Evolutionary conservation across 2,329 filamentous ascomycete genomes (phyloP).

Genomic region (Penicillium fuscoglaucum): DNA sequence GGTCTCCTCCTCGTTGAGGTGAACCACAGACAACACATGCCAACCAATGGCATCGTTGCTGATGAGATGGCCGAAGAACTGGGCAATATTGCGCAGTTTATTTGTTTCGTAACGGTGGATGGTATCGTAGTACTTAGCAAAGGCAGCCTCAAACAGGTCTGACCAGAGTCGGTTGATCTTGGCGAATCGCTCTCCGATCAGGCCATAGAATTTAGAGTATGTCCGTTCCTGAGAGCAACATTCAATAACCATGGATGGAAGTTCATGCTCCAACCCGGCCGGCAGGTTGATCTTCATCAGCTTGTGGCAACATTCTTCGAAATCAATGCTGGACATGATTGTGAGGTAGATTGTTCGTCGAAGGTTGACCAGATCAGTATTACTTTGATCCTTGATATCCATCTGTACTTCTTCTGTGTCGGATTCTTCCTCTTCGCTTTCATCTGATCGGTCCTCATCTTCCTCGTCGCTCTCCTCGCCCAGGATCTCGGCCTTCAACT

Average conservation of each 20-base stretch:
- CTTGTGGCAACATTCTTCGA: conserved; percentile 97
- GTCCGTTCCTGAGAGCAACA: conserved; percentile 96
- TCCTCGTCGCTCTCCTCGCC: conserved; percentile 89
- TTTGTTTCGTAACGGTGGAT: conserved; percentile 98
- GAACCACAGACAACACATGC: conserved; percentile 82
- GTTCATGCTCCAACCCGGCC: conserved; percentile 78
- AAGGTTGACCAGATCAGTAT: conserved; percentile 90
- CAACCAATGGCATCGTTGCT: conserved; percentile 86
- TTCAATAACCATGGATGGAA: conserved; percentile 96
- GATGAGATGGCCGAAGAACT: conserved; percentile 90
- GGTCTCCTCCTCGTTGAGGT: conserved; percentile 94
- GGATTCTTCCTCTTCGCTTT: conserved; percentile 68
- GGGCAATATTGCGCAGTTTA: conserved; percentile 87
- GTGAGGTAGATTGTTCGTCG: conserved; percentile 94
- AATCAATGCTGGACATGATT: conserved; percentile 93
- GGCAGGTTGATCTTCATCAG: conserved; percentile 92
- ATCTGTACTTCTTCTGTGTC: conserved; percentile 77
- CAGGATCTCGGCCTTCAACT: conserved; percentile 87
- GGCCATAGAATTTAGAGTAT: conserved; percentile 94
- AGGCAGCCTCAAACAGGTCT: conserved; percentile 86
- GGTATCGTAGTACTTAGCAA: conserved; percentile 92
- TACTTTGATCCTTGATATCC: conserved; percentile 97
- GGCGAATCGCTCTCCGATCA: conserved; percentile 91
- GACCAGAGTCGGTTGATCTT: conserved; percentile 95
- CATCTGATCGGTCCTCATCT: conserved; percentile 61